Conservation (phyloP, 1,284 basidiomycete species). For the Trichosporon inkin region DNA sequence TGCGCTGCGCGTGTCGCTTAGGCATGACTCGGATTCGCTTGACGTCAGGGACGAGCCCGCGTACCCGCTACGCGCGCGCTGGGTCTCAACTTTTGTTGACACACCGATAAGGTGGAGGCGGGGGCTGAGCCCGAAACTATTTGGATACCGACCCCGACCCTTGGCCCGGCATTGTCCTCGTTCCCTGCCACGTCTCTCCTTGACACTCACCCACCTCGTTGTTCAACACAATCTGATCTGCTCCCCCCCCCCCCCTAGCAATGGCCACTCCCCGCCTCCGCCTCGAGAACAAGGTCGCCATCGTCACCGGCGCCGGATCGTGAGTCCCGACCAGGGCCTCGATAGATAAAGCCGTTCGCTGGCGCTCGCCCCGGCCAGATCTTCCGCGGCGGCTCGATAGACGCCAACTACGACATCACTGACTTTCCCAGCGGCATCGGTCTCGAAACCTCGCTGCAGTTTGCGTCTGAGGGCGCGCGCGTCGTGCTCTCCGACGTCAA, state of each 20-base stretch:
- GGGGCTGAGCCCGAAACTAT: too few relatives aligned
- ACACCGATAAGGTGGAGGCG: too few relatives aligned
- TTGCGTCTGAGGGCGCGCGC: slow-evolving; percentile 84
- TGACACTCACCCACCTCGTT: background rate
- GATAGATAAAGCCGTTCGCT: too few relatives aligned
- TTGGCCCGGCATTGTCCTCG: background rate
- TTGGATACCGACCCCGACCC: too few relatives aligned
- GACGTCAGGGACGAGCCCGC: too few relatives aligned
- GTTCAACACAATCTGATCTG: slow-evolving; percentile 2
- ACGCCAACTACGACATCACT: background rate
- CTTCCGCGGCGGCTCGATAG: too few relatives aligned
- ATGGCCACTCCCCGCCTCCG: slow-evolving; percentile 33
- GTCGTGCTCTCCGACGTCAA: slow-evolving; percentile 87
- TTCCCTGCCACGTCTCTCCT: background rate
- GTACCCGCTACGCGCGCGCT: too few relatives aligned
- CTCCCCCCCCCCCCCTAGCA: too few relatives aligned
- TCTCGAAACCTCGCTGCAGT: slow-evolving; percentile 84
- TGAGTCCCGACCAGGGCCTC: slow-evolving; percentile 29
- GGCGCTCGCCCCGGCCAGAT: too few relatives aligned
- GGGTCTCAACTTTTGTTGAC: too few relatives aligned
- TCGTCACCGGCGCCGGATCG: slow-evolving; percentile 52
- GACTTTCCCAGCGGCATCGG: slow-evolving; percentile 66
- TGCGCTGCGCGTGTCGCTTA: too few relatives aligned
- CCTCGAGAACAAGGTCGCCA: slow-evolving; percentile 46
- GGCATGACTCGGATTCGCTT: too few relatives aligned